Conservation (phyloP, 352 stramenopile species). For the Globisporangium splendens region DNA sequence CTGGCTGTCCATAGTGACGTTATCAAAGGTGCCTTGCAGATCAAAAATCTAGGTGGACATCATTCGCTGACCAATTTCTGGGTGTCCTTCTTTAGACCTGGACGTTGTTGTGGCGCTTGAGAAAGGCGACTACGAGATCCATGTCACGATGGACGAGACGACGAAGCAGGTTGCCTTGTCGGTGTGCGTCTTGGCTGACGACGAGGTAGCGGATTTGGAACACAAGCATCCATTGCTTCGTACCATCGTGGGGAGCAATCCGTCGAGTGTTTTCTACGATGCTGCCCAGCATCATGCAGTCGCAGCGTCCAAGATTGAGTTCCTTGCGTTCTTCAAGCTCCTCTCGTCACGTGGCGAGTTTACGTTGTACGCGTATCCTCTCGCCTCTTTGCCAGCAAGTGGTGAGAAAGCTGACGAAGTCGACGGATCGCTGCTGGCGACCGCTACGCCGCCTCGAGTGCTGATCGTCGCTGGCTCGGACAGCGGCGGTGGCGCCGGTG, state of each 20-base stretch:
- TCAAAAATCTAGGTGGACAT: not conserved
- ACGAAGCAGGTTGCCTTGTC: not conserved
- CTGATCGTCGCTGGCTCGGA: conserved; percentile 93
- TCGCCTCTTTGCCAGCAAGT: not conserved
- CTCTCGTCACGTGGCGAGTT: conserved; percentile 12
- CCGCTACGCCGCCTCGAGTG: conserved; percentile 30
- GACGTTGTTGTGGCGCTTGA: conserved; percentile 16
- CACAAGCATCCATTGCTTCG: conserved; percentile 10
- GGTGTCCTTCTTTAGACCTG: conserved; percentile 7
- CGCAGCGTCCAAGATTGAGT: conserved; percentile 14
- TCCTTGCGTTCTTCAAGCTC: conserved; percentile 23
- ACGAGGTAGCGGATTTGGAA: conserved; percentile 1
- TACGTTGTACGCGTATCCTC: conserved; percentile 6
- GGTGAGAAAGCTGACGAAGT: no score
- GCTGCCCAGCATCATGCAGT: conserved; percentile 4
- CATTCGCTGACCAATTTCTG: not conserved
- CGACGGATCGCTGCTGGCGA: no score
- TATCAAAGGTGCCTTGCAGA: not conserved
- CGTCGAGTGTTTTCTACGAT: conserved; percentile 4
- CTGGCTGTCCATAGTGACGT: not conserved
- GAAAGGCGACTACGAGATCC: conserved; percentile 19
- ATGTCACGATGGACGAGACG: conserved; percentile 9
- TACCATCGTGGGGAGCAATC: conserved; percentile 6
- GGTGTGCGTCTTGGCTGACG: not conserved
- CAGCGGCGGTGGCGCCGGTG: conserved; percentile 85